A percentile compares a stretch with the other conserved stretches of the same genome.
Conservation (phyloP, 1,284 basidiomycete genomes). For the Ustilago xerochloae region DNA sequence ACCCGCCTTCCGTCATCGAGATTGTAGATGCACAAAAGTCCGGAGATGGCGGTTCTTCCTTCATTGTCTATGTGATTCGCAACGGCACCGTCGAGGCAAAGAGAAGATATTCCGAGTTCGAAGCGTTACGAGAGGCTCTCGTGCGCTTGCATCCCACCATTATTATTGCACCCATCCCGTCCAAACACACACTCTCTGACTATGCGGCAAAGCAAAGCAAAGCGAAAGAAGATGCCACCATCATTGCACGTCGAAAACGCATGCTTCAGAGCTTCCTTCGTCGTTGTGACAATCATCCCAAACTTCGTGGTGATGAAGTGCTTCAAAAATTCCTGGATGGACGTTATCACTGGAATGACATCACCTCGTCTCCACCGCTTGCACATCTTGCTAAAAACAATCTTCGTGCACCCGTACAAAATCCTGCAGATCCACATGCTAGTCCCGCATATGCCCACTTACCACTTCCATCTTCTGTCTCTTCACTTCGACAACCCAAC, state of each 20-base stretch:
- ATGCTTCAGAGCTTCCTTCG: conserved; percentile 96
- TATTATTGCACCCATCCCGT: conserved; percentile 97
- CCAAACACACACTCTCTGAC: conserved; percentile 93
- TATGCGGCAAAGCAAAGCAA: conserved; percentile 97
- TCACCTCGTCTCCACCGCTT: conserved; percentile 76
- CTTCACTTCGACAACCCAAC: conserved; percentile 56
- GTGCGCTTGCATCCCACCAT: conserved; percentile 91
- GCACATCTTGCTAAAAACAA: conserved; percentile 93
- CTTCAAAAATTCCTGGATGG: conserved; percentile 95
- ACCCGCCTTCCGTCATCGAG: conserved; percentile 43
- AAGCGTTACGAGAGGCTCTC: conserved; percentile 86
- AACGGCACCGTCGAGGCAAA: conserved; percentile 85
- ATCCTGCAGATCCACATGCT: conserved; percentile 83
- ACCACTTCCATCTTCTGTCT: conserved; percentile 79
- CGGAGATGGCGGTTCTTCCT: conserved; percentile 80
- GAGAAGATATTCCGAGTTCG: conserved; percentile 96
- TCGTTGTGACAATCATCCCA: conserved; percentile 86
- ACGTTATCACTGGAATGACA: conserved; percentile 83
- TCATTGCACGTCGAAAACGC: conserved; percentile 90
- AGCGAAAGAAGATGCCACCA: conserved; percentile 92
- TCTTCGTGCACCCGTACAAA: conserved; percentile 91
- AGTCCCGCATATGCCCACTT: conserved; percentile 83
- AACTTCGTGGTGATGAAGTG: conserved; percentile 91
- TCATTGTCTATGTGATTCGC: conserved; percentile 93
- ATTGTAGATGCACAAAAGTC: conserved; percentile 92